Evolutionary conservation across 75 land plant genomes (phyloP).

Genomic region (Gnetum montanum): DNA sequence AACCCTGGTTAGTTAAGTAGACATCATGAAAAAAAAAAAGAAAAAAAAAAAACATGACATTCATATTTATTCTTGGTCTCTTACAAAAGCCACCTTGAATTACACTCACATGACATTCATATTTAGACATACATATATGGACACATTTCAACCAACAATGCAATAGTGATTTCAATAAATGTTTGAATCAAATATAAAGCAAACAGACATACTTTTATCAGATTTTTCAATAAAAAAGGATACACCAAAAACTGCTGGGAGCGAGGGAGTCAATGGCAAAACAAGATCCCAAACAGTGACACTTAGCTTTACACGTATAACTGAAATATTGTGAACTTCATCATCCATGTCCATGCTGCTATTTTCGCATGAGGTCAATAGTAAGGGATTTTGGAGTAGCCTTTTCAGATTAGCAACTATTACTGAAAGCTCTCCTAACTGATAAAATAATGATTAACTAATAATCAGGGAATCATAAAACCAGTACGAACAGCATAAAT

Average conservation of each 20-base stretch:
- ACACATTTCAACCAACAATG: too few relatives aligned
- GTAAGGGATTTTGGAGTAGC: constrained; percentile 45
- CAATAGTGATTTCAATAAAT: too few relatives aligned
- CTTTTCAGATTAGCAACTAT: constrained; percentile 41
- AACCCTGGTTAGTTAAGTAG: too few relatives aligned
- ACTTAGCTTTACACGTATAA: constrained; percentile 53
- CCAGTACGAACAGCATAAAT: too few relatives aligned
- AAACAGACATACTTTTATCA: too few relatives aligned
- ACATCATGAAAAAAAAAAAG: too few relatives aligned
- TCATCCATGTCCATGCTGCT: constrained; percentile 86
- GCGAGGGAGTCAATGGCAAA: constrained; percentile 84
- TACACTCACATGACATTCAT: too few relatives aligned
- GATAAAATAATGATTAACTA: constrained; percentile 13
- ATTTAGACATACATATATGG: too few relatives aligned
- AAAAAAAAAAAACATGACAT: too few relatives aligned
- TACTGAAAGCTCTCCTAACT: constrained; percentile 59
- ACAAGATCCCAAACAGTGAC: constrained; percentile 94
- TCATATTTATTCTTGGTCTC: too few relatives aligned
- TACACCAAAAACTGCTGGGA: constrained; percentile 99
- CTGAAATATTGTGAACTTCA: constrained; percentile 36
- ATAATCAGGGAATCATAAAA: background rate
- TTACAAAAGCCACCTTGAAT: too few relatives aligned
- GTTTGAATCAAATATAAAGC: background rate
- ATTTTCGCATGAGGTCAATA: constrained; percentile 39
- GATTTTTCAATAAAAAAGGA: constrained; percentile 27